Conservation (phyloP, 129 eudicot genomes). For the Smallanthus sonchifolius region DNA sequence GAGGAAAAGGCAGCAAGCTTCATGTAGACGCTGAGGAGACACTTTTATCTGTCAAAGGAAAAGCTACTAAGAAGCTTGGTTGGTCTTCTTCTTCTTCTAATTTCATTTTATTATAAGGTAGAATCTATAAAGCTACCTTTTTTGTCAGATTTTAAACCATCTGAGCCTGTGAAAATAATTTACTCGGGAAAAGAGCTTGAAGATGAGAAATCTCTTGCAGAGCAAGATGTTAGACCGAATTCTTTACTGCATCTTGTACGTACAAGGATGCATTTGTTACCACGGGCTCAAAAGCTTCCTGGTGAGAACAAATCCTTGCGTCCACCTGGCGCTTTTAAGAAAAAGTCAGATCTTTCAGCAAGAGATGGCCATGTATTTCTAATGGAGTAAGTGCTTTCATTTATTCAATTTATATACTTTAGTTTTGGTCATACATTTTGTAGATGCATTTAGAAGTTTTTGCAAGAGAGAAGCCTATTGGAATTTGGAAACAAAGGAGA, state of each 20-base stretch:
- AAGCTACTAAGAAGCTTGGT: slow-evolving; percentile 96
- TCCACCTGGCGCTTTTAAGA: slow-evolving; percentile 99
- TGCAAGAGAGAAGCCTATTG: background rate
- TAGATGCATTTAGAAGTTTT: background rate
- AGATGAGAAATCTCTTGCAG: slow-evolving; percentile 69
- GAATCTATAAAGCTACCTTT: background rate
- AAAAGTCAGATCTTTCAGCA: slow-evolving; percentile 92
- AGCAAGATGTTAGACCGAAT: slow-evolving; percentile 82
- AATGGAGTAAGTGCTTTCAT: slow-evolving; percentile 72
- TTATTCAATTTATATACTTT: background rate
- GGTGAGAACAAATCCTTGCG: slow-evolving; percentile 91
- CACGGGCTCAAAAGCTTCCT: slow-evolving; percentile 89
- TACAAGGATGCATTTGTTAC: slow-evolving; percentile 69
- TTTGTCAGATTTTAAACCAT: slow-evolving; percentile 65
- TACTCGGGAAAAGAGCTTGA: slow-evolving; percentile 86
- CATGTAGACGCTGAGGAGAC: slow-evolving; percentile 91
- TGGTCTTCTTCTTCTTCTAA: background rate
- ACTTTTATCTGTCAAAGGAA: slow-evolving; percentile 67
- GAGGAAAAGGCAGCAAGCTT: slow-evolving; percentile 88
- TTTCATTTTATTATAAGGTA: background rate
- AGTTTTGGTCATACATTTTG: background rate
- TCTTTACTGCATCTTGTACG: slow-evolving; percentile 95
- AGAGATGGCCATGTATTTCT: slow-evolving; percentile 94
- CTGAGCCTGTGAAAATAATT: slow-evolving; percentile 76
- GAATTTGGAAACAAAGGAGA: background rate